A percentile compares a stretch with the other conserved stretches of the same genome.
These are phyloP conservation scores for Phyllostachys edulis DNA, from an alignment of 176 grass and related monocot genomes.

Conservation along the genomic window DNA sequence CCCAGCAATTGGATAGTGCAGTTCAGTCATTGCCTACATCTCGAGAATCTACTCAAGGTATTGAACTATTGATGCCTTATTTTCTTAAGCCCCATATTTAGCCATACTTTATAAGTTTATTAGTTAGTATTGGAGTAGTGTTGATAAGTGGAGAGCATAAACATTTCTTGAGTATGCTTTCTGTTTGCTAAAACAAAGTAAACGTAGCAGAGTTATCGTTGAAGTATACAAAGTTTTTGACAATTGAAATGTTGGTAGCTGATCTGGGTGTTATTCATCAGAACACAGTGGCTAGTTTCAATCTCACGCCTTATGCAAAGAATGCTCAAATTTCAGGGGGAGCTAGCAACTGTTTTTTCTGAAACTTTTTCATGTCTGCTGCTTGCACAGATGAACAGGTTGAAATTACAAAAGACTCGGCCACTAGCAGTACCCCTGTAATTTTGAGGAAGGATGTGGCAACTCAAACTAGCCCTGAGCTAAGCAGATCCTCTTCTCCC, in stretches of 20 bases:
- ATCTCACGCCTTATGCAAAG: neutral
- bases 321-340: conserved; percentile 25
- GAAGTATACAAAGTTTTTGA: neutral
- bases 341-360: conserved; percentile 1
- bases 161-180: neutral
- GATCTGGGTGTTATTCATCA: neutral
- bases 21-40: conserved; percentile 54
- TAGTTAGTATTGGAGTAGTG: neutral
- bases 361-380: conserved; percentile 6
- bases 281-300: neutral
- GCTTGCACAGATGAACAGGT: conserved; percentile 25
- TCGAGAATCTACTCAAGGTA: conserved; percentile 54
- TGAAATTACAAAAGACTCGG: conserved; percentile 15
- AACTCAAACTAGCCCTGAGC: conserved; percentile 85
- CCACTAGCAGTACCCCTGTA: conserved; percentile 26
- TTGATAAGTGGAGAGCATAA: neutral
- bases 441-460: conserved; percentile 64
- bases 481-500: conserved; percentile 58
- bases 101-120: neutral
- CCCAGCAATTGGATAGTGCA: conserved; percentile 36
- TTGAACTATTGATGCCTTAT: neutral
- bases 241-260: neutral
- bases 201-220: neutral
- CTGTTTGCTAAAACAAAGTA: neutral
- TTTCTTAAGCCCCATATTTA: neutral